Base-by-base conservation (phyloP, 2,329 filamentous ascomycete species). In the Calonectria ilicicola region DNA sequence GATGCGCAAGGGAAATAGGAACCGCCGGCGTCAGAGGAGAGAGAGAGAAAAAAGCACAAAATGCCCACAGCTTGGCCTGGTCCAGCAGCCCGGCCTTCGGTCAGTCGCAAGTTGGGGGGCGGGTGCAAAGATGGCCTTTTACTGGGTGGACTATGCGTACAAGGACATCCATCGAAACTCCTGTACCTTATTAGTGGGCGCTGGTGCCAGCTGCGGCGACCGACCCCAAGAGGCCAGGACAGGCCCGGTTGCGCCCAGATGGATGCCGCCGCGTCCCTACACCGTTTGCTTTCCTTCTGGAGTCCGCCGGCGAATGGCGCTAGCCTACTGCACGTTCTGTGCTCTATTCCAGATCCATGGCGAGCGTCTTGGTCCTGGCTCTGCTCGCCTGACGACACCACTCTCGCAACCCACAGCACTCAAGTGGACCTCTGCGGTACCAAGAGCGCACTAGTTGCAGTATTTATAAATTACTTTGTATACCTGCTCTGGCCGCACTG, bases 161-260 rank as follows among this genome's bases (percentile, higher is more conserved):
- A 53, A 51, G 32, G 29, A 23, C 42, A 62, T 44, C 65, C 35
- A 68, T 58, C 29, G 35, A 62, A 42, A 21, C 58, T 62, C 35
- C 21, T 27, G 58, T 68, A 32, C 65, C 62, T 51, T 51, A 60
- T 67, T 67, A 68, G 65, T 68, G 65, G 65, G 46, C 65, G 53
- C 69, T 67, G 65, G 46, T 76, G 77, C 70, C 76, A 77, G 44
- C 68, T 71, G 72, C 67, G 76, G 67, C 69, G 67, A 71, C 64
- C 15, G 27, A 58, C 53, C 53, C 65, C 51, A 14, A 49, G 47
- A 69, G 71, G 66, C 65, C 69, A 69, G 77, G 77, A 78, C 77
- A 70, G 64, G 77, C 70, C 77, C 70, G 75, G 73, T 67, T 74
- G 40, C 42, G 73, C 63, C 40, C 27, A 62, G 21, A 65, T 51